Evolutionary conservation across 2,329 filamentous ascomycete species (phyloP).

Genomic region (Fusarium brevicatenulatum): DNA sequence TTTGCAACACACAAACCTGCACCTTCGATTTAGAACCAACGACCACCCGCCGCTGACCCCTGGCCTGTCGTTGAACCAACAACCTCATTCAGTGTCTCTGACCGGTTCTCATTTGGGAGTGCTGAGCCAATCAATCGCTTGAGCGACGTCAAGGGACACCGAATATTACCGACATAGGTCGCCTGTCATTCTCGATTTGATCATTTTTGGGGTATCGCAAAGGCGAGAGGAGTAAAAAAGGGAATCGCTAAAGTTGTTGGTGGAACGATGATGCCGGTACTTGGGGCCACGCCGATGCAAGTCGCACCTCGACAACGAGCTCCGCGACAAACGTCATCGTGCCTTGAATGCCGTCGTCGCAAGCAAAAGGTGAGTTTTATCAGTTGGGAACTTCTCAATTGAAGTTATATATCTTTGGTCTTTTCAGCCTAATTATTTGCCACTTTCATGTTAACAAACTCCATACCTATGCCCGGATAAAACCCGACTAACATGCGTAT

Average conservation of each 20-base stretch:
- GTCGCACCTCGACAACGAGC: slow-evolving; percentile 33
- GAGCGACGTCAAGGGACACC: not conserved
- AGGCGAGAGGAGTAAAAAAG: not conserved
- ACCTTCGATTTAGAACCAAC: slow-evolving; percentile 19
- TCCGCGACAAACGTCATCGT: slow-evolving; percentile 54
- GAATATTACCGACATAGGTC: not conserved
- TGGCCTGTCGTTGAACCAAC: slow-evolving; percentile 22
- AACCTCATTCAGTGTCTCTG: slow-evolving; percentile 13
- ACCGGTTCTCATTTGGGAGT: not conserved
- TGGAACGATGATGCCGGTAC: slow-evolving; percentile 30
- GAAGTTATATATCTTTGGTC: not conserved
- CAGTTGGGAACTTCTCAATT: not conserved
- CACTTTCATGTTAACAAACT: not conserved
- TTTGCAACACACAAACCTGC: not conserved
- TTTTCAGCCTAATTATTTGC: not conserved
- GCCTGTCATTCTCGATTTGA: not conserved
- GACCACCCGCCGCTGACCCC: not conserved
- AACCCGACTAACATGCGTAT: not conserved
- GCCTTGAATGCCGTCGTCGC: slow-evolving; percentile 61
- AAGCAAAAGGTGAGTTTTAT: slow-evolving; percentile 59
- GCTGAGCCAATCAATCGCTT: slow-evolving; percentile 8
- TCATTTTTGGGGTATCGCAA: not conserved
- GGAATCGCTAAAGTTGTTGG: slow-evolving; percentile 11
- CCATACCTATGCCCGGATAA: not conserved
- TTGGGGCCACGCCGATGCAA: slow-evolving; percentile 33